Evolutionary conservation across 805 yeast genomes (phyloP).

Genomic region (Candida koratica): DNA sequence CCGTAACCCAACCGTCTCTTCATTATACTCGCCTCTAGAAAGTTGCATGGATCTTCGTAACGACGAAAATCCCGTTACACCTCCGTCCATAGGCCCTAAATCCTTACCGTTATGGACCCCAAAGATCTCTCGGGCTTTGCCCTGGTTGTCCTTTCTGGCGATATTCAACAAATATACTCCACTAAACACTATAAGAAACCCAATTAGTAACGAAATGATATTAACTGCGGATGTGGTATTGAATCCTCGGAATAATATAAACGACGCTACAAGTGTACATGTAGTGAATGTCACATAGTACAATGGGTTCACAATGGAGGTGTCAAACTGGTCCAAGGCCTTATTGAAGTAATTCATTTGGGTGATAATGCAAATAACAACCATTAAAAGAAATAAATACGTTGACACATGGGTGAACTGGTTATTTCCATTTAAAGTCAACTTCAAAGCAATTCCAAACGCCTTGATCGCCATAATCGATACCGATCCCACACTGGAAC

Average conservation of each 20-base stretch:
- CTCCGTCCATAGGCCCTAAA: constrained; percentile 73
- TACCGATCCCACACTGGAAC: constrained; percentile 86
- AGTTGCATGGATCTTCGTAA: constrained; percentile 74
- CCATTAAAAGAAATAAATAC: constrained; percentile 73
- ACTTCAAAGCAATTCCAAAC: constrained; percentile 84
- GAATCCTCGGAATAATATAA: constrained; percentile 81
- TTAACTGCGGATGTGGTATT: constrained; percentile 78
- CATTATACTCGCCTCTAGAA: constrained; percentile 42
- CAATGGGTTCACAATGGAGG: constrained; percentile 85
- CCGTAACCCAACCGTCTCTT: constrained; percentile 52
- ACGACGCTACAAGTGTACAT: constrained; percentile 79
- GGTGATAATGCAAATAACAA: constrained; percentile 75
- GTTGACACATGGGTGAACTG: constrained; percentile 85
- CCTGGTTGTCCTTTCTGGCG: constrained; percentile 60
- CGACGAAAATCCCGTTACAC: constrained; percentile 67
- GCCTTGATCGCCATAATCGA: constrained; percentile 92
- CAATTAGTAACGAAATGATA: constrained; percentile 75
- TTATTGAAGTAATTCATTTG: constrained; percentile 94
- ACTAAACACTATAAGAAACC: constrained; percentile 79
- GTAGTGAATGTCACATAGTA: constrained; percentile 91
- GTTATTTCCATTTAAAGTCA: constrained; percentile 79
- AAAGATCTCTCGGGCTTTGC: constrained; percentile 51
- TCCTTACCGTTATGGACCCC: constrained; percentile 53
- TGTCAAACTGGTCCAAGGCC: constrained; percentile 89
- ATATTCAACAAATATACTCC: constrained; percentile 84